Percentiles rank a stretch among this genome's conserved stretches.
phyloP scores from a whole-genome alignment of 106 monocot species.

The Agapanthus africanus region DNA sequence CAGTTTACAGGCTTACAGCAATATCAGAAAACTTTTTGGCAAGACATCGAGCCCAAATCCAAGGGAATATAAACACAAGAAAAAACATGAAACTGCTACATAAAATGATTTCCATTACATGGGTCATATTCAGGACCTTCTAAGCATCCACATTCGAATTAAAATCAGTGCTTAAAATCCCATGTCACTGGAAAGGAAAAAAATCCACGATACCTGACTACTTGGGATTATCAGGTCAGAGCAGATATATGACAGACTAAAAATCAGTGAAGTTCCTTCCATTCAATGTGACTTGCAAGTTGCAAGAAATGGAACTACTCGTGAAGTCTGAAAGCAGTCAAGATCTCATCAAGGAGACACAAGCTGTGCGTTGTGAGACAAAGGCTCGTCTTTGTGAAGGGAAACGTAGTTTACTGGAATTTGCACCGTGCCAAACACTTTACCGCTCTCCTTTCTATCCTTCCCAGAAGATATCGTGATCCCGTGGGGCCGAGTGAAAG shows the following conservation, averaged over 20 bases:
- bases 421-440: conserved; percentile 2
- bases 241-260: neutral
- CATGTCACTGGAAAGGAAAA: too few species aligned
- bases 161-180: too few species aligned
- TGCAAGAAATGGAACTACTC: neutral
- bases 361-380: neutral
- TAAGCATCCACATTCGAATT: too few species aligned
- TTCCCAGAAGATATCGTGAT: conserved; percentile 36
- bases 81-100: too few species aligned
- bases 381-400: conserved; percentile 48
- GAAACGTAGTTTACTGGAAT: conserved; percentile 75
- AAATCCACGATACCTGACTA: too few species aligned
- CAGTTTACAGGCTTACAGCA: too few species aligned
- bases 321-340: neutral
- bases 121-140: too few species aligned
- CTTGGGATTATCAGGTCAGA: too few species aligned
- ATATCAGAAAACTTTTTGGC: too few species aligned
- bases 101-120: too few species aligned
- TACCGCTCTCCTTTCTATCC: conserved; percentile 35
- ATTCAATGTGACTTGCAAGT: neutral
- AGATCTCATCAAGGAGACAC: neutral
- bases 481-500: conserved; percentile 26
- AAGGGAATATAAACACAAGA: too few species aligned
- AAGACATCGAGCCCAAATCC: too few species aligned
- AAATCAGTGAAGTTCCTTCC: neutral